These are phyloP conservation scores for Boletus tylopilopsis DNA, from an alignment of 768 basidiomycete species.

Conservation along the genomic window DNA sequence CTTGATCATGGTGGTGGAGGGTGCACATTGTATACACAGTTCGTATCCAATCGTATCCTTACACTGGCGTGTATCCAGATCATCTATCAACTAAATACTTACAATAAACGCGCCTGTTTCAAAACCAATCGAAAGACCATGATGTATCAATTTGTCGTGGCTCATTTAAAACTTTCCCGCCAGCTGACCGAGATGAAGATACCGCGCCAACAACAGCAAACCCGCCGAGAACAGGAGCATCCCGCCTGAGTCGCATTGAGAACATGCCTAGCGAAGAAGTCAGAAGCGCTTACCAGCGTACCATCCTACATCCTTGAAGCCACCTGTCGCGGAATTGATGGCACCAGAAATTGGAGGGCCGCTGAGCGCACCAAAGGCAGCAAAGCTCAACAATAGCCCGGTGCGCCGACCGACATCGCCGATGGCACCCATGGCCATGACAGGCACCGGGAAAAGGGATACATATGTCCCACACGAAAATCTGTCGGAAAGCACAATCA, in stretches of 20 bases:
- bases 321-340: constrained; percentile 50
- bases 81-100: too few relatives aligned
- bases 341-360: constrained; percentile 77
- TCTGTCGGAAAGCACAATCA: constrained; percentile 28
- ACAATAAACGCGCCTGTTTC: too few relatives aligned
- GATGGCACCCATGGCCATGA: constrained; percentile 56
- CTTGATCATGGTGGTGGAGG: too few relatives aligned
- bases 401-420: constrained; percentile 61
- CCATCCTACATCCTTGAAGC: constrained; percentile 34
- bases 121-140: too few relatives aligned
- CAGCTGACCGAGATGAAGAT: constrained; percentile 37
- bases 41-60: too few relatives aligned
- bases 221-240: constrained; percentile 40
- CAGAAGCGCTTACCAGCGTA: constrained; percentile 37
- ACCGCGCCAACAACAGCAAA: constrained; percentile 38
- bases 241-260: constrained; percentile 24
- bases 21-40: too few relatives aligned
- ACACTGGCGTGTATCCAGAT: too few relatives aligned
- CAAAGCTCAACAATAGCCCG: constrained; percentile 60
- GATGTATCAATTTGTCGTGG: too few relatives aligned
- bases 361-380: constrained; percentile 58
- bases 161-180: constrained; percentile 39
- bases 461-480: constrained; percentile 62
- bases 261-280: background rate
- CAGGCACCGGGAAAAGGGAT: constrained; percentile 51